phyloP scores from a whole-genome alignment of 148 eudicot species.

The Cornus controversa region DNA sequence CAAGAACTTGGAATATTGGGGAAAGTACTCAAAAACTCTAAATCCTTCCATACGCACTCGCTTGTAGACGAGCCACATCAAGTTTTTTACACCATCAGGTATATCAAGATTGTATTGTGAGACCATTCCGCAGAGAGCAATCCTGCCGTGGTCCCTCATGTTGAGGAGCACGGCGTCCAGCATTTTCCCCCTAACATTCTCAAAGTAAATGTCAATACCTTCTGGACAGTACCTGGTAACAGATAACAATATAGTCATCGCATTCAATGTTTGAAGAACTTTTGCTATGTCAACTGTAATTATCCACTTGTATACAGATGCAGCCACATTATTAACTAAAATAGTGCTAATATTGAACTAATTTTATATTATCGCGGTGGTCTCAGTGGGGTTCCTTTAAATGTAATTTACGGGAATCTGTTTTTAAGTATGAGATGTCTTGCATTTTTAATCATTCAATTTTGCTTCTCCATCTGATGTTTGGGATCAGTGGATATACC shows the following conservation, averaged over 20 bases:
- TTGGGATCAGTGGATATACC: too few relatives aligned
- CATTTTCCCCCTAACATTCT: slow-evolving; percentile 46
- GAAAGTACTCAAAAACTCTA: slow-evolving; percentile 19
- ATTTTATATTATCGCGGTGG: too few relatives aligned
- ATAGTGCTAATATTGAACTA: too few relatives aligned
- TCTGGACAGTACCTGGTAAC: slow-evolving; percentile 29
- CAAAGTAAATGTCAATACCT: slow-evolving; percentile 47
- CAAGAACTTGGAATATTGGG: slow-evolving; percentile 27
- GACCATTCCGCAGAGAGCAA: slow-evolving; percentile 37
- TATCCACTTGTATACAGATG: too few relatives aligned
- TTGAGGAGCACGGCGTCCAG: slow-evolving; percentile 38
- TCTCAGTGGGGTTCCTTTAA: too few relatives aligned
- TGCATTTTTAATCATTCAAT: too few relatives aligned
- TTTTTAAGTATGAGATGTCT: too few relatives aligned
- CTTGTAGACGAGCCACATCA: slow-evolving; percentile 17
- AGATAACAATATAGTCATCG: neutral
- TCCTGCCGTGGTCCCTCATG: slow-evolving; percentile 27
- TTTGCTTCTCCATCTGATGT: too few relatives aligned
- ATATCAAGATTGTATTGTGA: slow-evolving; percentile 33
- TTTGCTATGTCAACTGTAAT: too few relatives aligned
- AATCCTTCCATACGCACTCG: slow-evolving; percentile 34
- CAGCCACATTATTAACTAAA: too few relatives aligned
- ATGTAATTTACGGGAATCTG: too few relatives aligned
- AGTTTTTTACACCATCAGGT: slow-evolving; percentile 26
- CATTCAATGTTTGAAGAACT: too few relatives aligned